phyloP scores from a whole-genome alignment of 768 basidiomycete genomes.

The Tephrocybe sp. region DNA sequence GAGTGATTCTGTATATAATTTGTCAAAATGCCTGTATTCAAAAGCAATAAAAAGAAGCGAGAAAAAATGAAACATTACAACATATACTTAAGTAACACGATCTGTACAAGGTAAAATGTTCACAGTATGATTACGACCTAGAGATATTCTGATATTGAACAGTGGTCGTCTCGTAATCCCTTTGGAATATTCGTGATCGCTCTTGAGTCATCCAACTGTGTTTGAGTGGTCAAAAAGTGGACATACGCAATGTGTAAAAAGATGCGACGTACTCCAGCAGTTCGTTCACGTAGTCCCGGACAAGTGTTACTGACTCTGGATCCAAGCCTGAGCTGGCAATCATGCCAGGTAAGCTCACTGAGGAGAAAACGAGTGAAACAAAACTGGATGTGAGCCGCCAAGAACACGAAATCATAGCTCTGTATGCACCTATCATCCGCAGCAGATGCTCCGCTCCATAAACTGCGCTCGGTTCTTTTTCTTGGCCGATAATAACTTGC shows the following conservation, averaged over 20 bases:
- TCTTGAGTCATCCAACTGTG: constrained; percentile 78
- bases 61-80: constrained; percentile 2
- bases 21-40: no score
- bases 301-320: constrained; percentile 73
- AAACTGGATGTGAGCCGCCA: background rate
- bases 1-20: no score
- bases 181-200: constrained; percentile 67
- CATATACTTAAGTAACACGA: background rate
- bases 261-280: constrained; percentile 60
- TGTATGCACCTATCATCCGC: constrained; percentile 78
- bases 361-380: background rate
- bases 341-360: constrained; percentile 92
- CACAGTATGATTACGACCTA: constrained; percentile 51
- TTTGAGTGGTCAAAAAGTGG: background rate
- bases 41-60: background rate
- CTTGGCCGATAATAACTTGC: constrained; percentile 61
- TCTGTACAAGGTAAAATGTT: background rate
- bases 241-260: background rate
- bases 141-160: constrained; percentile 81
- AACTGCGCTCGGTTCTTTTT: constrained; percentile 84
- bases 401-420: background rate
- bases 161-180: constrained; percentile 76
- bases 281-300: constrained; percentile 89
- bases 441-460: constrained; percentile 96
- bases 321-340: constrained; percentile 90